Base-by-base conservation (phyloP, 495 filamentous ascomycete genomes). In the Neurospora cerealis region DNA sequence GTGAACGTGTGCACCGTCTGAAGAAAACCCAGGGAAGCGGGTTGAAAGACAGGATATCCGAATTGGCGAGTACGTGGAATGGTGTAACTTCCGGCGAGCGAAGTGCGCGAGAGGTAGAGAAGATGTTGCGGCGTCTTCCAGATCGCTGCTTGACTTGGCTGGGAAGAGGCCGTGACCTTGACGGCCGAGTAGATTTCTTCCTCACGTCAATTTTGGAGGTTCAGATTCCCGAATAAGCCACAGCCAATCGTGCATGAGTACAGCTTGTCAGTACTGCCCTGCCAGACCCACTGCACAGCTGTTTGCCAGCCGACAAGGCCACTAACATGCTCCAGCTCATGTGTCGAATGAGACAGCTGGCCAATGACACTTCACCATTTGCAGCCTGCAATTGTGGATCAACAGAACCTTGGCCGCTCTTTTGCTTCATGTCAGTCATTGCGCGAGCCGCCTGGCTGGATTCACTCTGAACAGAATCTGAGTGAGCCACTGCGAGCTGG, bases 141-240 rank as follows among this genome's bases (percentile, higher is more conserved):
- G 19, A 17, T 17, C 54, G 28, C 24, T 66, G 54, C 28, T 66
- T 34, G 54, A 19, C 28, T 34, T 66, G 54, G 54, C 54, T 34
- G 54, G 54, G 28, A 66, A 32, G 54, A 17, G 54, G 54, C 54
- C 54, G 24, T 62, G 54, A 62, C 54, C 15, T 66, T 62, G 54
- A 62, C 54, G 54, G 54, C 54, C 70, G 73, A 74, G 77, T 79
- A 77, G 80, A 80, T 80, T 81, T 81, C 79, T 80, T 78, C 28
- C 76, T 79, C 77, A 79, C 77, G 79, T 77, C 77, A 80, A 80
- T 79, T 81, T 80, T 77, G 73, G 79, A 73, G 66, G 75, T 77
- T 72, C 71, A 66, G 54, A 66, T 32, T 73, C 75, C 77, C 78
- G 75, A 81, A 80, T 81, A 81, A 78, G 79, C 79, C 75, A 78